Evolutionary conservation across 345 rosid species (phyloP).

Genomic region (Populus euphratica): DNA sequence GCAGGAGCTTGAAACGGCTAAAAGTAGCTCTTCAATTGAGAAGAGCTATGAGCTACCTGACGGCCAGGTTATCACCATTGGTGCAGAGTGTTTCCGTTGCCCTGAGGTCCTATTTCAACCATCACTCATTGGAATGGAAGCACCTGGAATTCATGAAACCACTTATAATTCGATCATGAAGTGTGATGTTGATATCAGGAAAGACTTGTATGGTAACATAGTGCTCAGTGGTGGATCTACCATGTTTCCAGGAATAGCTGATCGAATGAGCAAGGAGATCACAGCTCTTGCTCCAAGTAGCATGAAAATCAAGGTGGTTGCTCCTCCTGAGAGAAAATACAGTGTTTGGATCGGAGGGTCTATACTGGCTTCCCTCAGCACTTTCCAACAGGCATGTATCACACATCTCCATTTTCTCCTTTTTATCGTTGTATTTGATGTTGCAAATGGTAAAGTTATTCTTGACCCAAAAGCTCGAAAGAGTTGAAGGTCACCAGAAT

Average conservation of each 20-base stretch:
- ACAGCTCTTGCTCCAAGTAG: neutral
- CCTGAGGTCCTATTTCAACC: conserved; percentile 42
- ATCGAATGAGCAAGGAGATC: neutral
- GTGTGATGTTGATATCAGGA: conserved; percentile 18
- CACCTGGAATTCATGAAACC: conserved; percentile 41
- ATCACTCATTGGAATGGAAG: conserved; percentile 37
- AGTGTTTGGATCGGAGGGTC: conserved; percentile 40
- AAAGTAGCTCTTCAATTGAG: conserved; percentile 37
- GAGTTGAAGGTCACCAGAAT: neutral
- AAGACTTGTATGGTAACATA: neutral
- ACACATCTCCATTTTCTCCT: neutral
- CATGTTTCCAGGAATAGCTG: neutral
- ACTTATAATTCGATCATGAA: conserved; percentile 39
- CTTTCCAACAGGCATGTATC: neutral
- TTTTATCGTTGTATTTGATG: neutral
- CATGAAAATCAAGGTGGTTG: conserved; percentile 8
- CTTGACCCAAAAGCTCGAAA: neutral
- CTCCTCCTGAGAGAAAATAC: conserved; percentile 26
- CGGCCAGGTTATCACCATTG: conserved; percentile 22
- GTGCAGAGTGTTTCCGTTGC: conserved; percentile 37
- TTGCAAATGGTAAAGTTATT: neutral
- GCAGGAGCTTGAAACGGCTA: conserved; percentile 37
- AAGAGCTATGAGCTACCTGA: conserved; percentile 26
- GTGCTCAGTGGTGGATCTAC: conserved; percentile 2
- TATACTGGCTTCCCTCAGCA: conserved; percentile 31